These are phyloP conservation scores for Mytilinidion resinicola DNA, from an alignment of 495 filamentous ascomycete genomes.

Conservation along the genomic window DNA sequence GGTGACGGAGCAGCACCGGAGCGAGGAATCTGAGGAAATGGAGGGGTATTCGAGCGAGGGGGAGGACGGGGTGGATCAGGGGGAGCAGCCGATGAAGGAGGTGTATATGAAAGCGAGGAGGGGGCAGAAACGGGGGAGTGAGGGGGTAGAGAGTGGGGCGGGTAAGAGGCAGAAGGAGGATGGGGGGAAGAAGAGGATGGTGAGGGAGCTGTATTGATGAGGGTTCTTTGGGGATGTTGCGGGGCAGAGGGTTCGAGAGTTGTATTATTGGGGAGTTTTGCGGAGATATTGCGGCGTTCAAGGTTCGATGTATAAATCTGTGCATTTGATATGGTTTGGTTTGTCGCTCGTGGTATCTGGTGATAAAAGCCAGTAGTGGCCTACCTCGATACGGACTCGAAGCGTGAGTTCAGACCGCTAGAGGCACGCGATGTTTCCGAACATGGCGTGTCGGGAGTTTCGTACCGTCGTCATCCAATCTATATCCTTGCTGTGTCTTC, in stretches of 20 bases:
- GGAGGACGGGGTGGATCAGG: conserved; percentile 30
- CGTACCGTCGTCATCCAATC: too few relatives aligned
- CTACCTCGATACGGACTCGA: too few relatives aligned
- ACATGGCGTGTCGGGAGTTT: too few relatives aligned
- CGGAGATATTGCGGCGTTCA: too few relatives aligned
- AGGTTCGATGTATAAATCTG: too few relatives aligned
- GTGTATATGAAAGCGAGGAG: not conserved
- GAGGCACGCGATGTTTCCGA: too few relatives aligned
- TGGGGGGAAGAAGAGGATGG: too few relatives aligned
- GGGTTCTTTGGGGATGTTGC: conserved; percentile 8
- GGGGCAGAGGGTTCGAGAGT: conserved; percentile 33
- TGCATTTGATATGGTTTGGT: too few relatives aligned
- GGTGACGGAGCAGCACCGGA: conserved; percentile 10
- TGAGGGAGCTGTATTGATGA: conserved; percentile 8
- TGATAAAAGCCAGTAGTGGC: too few relatives aligned
- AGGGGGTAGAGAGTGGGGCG: conserved; percentile 15
- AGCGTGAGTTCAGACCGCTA: too few relatives aligned
- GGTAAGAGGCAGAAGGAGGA: conserved; percentile 31
- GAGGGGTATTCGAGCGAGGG: conserved; percentile 6
- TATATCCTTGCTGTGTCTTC: too few relatives aligned
- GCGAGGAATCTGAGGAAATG: not conserved
- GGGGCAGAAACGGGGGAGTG: conserved; percentile 30
- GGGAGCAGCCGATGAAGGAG: conserved; percentile 18
- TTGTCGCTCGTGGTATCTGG: too few relatives aligned
- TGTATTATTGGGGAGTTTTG: not conserved